Evolutionary conservation across 768 basidiomycete genomes (phyloP), one percentile per base, ranked within the genome.

Genomic region (Hygrocybe coccinea): DNA sequence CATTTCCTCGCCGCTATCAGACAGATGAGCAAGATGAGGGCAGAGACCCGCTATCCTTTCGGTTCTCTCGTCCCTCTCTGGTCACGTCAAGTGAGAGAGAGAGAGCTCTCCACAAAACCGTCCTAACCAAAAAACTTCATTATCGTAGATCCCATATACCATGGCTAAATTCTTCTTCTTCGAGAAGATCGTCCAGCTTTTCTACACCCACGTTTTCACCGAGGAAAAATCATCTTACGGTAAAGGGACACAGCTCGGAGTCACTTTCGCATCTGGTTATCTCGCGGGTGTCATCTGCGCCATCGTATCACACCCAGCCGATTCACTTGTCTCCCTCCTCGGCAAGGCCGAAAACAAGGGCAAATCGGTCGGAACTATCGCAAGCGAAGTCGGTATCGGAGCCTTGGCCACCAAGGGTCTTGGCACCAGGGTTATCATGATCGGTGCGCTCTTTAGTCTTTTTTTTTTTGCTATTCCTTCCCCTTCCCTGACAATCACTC

Each of bases 111-210:
- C 2, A 9, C 14, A 6, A 39, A 54, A 9, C 43, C 45, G 17
- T 45, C 19, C 49, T 17, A 51, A 11, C 52, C 44, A 19, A n/a
- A n/a, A n/a, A n/a, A n/a, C n/a, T n/a, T n/a, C n/a, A n/a, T n/a
- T n/a, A n/a, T n/a, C n/a, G 14, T 58, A 95, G 88, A 93, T 95
- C 66, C 94, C 94, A 52, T 97, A 97, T 80, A 97, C 94, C 66
- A 95, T 97, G 93, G 93, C 93, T 79, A 97, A 97, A 76, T 97
- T 97, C 84, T 91, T 83, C 83, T 92, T 91, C 82, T 95, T 86
- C 71, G 91, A 94, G 72, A 85, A 86, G 79, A 88, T 89, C 64
- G 90, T 88, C 69, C 79, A 84, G 66, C 69, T 89, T 63, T 94
- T 95, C 79, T 91, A 91, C 74, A 91, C 87, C 61, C 83, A 89